Conservation (phyloP, 441 rosid genomes). For the Populus trichocarpa region DNA sequence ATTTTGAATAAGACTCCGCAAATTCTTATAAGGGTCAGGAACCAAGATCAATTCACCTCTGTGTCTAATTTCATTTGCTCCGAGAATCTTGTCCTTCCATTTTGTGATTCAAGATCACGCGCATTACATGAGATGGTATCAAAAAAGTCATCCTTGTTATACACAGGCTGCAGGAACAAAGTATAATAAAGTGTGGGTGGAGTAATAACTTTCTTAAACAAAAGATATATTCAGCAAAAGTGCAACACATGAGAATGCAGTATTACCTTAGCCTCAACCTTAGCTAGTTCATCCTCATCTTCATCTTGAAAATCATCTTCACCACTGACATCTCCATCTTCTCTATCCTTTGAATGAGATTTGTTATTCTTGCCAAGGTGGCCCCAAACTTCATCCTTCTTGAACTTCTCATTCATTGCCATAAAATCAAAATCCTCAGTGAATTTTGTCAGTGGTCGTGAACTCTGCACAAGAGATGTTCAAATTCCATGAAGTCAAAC, state of each 20-base stretch:
- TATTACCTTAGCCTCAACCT: conserved; percentile 43
- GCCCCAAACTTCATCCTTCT: conserved; percentile 97
- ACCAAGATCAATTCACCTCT: conserved; percentile 41
- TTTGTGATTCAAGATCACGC: conserved; percentile 46
- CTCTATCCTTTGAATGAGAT: conserved; percentile 40
- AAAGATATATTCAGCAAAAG: conserved; percentile 9
- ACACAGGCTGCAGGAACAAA: conserved; percentile 50
- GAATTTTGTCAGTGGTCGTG: conserved; percentile 60
- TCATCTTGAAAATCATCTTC: conserved; percentile 49
- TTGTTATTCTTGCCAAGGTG: conserved; percentile 74
- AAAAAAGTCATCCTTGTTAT: conserved; percentile 87
- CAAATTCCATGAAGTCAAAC: neutral
- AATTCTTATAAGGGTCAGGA: neutral
- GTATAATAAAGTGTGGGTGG: neutral
- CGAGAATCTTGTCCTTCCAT: conserved; percentile 68
- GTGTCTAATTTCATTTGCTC: conserved; percentile 85
- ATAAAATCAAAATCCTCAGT: conserved; percentile 86
- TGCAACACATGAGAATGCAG: conserved; percentile 7
- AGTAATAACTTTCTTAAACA: neutral
- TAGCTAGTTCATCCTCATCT: conserved; percentile 46
- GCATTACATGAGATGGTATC: conserved; percentile 70
- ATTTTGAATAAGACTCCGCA: neutral
- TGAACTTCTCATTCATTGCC: conserved; percentile 93
- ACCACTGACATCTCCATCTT: conserved; percentile 46
- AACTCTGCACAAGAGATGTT: conserved; percentile 39